A percentile compares a stretch with the other conserved stretches of the same genome.
Conservation (phyloP, 1,284 basidiomycete species). For the Papiliotrema flavescens region DNA sequence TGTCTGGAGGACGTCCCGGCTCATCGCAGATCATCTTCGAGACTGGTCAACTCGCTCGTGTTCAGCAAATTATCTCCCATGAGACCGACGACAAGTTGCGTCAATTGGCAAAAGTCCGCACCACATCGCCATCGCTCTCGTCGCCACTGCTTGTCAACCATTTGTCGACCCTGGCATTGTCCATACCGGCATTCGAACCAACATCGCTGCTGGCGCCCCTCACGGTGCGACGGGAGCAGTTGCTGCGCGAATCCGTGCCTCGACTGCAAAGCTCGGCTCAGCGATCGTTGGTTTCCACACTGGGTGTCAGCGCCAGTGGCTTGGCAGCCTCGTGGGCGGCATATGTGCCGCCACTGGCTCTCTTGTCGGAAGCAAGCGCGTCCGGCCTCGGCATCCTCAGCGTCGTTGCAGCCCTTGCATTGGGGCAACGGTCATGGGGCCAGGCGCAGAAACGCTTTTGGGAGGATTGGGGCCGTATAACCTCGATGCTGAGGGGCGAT, state of each 20-base stretch:
- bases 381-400: conserved; percentile 61
- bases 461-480: conserved; percentile 67
- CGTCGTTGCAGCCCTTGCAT: conserved; percentile 57
- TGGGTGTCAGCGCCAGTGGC: conserved; percentile 40
- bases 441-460: conserved; percentile 67
- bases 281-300: conserved; percentile 56
- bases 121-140: conserved; percentile 49
- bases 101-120: conserved; percentile 32
- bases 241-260: conserved; percentile 58
- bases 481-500: conserved; percentile 67
- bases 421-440: conserved; percentile 69
- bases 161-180: conserved; percentile 55
- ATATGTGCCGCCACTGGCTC: conserved; percentile 29
- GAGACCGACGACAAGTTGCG: conserved; percentile 49
- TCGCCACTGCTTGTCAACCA: conserved; percentile 67
- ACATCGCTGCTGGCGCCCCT: conserved; percentile 59
- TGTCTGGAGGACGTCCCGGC: neutral
- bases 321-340: conserved; percentile 48
- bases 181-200: conserved; percentile 54
- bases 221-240: conserved; percentile 57
- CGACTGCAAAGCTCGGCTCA: conserved; percentile 66
- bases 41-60: conserved; percentile 60
- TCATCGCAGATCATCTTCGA: conserved; percentile 62
- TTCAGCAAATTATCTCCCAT: conserved; percentile 55
- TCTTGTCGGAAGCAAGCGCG: conserved; percentile 51